phyloP scores from a whole-genome alignment of 2,329 filamentous ascomycete species.

The Bipolaris gigantea region DNA sequence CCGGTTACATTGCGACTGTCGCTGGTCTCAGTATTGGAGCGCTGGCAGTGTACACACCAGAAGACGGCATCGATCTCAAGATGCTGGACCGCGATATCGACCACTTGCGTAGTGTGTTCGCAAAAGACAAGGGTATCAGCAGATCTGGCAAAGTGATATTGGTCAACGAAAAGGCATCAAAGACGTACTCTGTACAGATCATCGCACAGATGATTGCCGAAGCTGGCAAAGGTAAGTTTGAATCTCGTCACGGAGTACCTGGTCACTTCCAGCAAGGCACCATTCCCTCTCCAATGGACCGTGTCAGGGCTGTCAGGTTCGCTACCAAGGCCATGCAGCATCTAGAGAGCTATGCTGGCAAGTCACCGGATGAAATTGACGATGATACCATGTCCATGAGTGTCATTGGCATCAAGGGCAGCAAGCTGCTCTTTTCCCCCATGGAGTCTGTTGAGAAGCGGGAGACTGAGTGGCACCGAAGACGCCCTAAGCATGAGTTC shows the following conservation, averaged over 20 bases:
- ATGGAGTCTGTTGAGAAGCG: slow-evolving; percentile 78
- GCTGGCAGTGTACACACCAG: slow-evolving; percentile 91
- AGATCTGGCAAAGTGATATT: slow-evolving; percentile 92
- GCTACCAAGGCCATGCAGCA: slow-evolving; percentile 95
- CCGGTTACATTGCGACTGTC: slow-evolving; percentile 89
- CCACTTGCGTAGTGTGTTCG: slow-evolving; percentile 83
- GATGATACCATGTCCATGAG: slow-evolving; percentile 72
- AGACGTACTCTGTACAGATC: slow-evolving; percentile 85
- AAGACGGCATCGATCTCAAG: slow-evolving; percentile 90
- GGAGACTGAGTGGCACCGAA: slow-evolving; percentile 91
- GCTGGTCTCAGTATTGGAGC: slow-evolving; percentile 91
- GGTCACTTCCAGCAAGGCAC: slow-evolving; percentile 49
- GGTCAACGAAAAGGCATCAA: slow-evolving; percentile 93
- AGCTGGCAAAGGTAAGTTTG: slow-evolving; percentile 88
- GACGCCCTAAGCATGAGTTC: slow-evolving; percentile 80
- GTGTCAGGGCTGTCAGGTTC: slow-evolving; percentile 85
- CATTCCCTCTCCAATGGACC: slow-evolving; percentile 87
- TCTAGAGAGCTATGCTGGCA: slow-evolving; percentile 73
- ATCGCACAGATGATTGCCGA: slow-evolving; percentile 96
- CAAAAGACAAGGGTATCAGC: slow-evolving; percentile 80
- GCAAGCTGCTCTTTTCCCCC: slow-evolving; percentile 81
- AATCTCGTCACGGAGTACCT: slow-evolving; percentile 73
- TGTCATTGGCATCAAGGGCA: slow-evolving; percentile 92
- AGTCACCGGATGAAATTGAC: slow-evolving; percentile 67
- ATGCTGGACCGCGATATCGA: slow-evolving; percentile 91